These are phyloP conservation scores for Xerocomellus intermedius DNA, from an alignment of 768 basidiomycete genomes.

Conservation along the genomic window DNA sequence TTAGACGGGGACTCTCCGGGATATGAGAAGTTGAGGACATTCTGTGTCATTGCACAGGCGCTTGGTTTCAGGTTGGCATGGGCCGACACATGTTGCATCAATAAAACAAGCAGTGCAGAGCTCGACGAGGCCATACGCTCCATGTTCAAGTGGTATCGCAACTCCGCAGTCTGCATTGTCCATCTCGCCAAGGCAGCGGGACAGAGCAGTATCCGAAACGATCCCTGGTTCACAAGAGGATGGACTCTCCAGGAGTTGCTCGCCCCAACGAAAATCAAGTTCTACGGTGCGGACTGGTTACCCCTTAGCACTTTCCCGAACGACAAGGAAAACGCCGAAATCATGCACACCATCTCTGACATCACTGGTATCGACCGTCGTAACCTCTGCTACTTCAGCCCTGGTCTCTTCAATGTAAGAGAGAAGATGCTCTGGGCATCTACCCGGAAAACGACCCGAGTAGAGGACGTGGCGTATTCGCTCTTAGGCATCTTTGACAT, in stretches of 20 bases:
- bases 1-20: conserved; percentile 2
- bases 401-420: conserved; percentile 17
- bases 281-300: conserved; percentile 16
- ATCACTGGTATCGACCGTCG: conserved; percentile 12
- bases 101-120: conserved; percentile 30
- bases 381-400: conserved; percentile 20
- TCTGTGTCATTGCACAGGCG: conserved; percentile 10
- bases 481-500: conserved; percentile 28
- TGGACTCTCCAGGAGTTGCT: conserved; percentile 25
- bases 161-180: conserved; percentile 23
- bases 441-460: conserved; percentile 22
- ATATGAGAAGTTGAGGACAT: conserved; percentile 13
- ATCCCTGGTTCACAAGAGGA: conserved; percentile 25
- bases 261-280: conserved; percentile 21
- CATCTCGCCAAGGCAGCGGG: conserved; percentile 9
- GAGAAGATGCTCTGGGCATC: conserved; percentile 28
- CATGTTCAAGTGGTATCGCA: conserved; percentile 27
- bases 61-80: conserved; percentile 21
- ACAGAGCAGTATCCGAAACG: background rate
- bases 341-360: conserved; percentile 12
- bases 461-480: conserved; percentile 27
- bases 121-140: conserved; percentile 31
- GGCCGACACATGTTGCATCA: conserved; percentile 29
- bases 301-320: conserved; percentile 10
- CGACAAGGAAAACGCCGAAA: conserved; percentile 19